phyloP scores from a whole-genome alignment of 2,329 filamentous ascomycete species.

The Raffaelea albimanens region DNA sequence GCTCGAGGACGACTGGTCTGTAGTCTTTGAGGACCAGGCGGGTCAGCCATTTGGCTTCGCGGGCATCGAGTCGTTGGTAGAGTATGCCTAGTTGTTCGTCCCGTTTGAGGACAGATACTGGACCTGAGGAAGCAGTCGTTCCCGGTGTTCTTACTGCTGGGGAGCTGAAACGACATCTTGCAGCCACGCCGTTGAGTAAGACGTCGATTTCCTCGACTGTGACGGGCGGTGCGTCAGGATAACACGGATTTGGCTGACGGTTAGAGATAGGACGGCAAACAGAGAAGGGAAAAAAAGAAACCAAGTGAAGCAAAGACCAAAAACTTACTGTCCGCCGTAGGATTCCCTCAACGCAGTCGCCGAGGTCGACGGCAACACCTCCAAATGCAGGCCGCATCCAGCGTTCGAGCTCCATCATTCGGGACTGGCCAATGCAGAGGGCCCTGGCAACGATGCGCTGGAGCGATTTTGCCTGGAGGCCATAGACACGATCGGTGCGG shows the following conservation, averaged over 20 bases:
- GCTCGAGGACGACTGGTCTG: constrained; percentile 55
- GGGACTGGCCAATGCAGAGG: constrained; percentile 53
- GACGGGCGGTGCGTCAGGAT: constrained; percentile 30
- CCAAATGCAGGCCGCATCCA: constrained; percentile 48
- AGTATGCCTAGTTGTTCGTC: constrained; percentile 42
- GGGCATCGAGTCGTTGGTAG: constrained; percentile 50
- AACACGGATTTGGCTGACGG: constrained; percentile 36
- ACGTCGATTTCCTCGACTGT: constrained; percentile 65
- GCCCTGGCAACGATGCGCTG: constrained; percentile 58
- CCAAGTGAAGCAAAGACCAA: not conserved
- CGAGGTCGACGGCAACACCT: constrained; percentile 67
- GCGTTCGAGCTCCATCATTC: constrained; percentile 50
- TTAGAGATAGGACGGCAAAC: constrained; percentile 11
- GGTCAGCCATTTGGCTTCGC: constrained; percentile 80
- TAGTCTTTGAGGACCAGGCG: constrained; percentile 71
- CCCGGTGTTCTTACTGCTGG: constrained; percentile 39
- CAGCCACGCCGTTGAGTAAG: constrained; percentile 56
- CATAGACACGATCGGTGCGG: constrained; percentile 70
- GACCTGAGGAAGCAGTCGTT: not conserved
- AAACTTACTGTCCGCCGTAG: constrained; percentile 47
- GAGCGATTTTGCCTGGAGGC: constrained; percentile 51
- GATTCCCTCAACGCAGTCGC: constrained; percentile 58
- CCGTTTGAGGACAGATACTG: constrained; percentile 5
- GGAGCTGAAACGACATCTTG: constrained; percentile 61
- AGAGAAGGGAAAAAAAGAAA: not conserved